These are phyloP conservation scores for Mimosa pudica DNA, from an alignment of 306 rosid genomes.

Conservation along the genomic window DNA sequence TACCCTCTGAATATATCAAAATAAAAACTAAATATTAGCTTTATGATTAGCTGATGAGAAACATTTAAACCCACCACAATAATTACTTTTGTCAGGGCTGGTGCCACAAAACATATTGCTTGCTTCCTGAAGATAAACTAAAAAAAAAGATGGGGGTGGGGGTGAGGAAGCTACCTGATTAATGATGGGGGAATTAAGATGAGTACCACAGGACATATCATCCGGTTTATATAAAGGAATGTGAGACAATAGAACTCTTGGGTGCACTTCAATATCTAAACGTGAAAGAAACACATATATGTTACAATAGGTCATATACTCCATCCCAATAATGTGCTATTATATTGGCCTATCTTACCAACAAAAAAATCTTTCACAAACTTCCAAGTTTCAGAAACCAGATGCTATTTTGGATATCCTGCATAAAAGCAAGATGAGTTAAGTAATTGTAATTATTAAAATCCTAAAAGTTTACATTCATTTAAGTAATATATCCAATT, in stretches of 20 bases:
- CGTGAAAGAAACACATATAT: slow-evolving; percentile 25
- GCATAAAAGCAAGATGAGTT: slow-evolving; percentile 39
- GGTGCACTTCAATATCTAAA: slow-evolving; percentile 52
- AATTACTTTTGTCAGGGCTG: slow-evolving; percentile 10
- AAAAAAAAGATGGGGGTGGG: background rate
- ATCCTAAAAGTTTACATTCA: background rate
- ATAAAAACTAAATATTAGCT: too few relatives aligned
- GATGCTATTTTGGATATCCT: slow-evolving; percentile 56
- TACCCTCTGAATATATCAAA: too few relatives aligned
- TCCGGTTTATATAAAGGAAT: slow-evolving; percentile 76
- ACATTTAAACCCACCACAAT: too few relatives aligned
- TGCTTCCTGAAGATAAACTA: slow-evolving; percentile 12
- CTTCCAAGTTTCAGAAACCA: slow-evolving; percentile 56
- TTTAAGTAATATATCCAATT: background rate
- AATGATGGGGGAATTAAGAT: slow-evolving; percentile 60
- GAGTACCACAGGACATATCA: slow-evolving; percentile 63
- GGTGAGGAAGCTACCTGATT: slow-evolving; percentile 62
- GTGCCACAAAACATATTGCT: slow-evolving; percentile 18
- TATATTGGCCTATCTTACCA: slow-evolving; percentile 51
- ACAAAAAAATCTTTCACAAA: slow-evolving; percentile 63
- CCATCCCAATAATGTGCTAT: slow-evolving; percentile 29
- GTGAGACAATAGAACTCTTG: slow-evolving; percentile 78
- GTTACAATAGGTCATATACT: slow-evolving; percentile 15
- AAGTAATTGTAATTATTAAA: slow-evolving; percentile 29
- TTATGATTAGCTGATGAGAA: too few relatives aligned